Percentiles rank a stretch among this genome's conserved stretches.
These are phyloP conservation scores for Gonium pectorale DNA, from an alignment of 139 green algal genomes.

Conservation along the genomic window DNA sequence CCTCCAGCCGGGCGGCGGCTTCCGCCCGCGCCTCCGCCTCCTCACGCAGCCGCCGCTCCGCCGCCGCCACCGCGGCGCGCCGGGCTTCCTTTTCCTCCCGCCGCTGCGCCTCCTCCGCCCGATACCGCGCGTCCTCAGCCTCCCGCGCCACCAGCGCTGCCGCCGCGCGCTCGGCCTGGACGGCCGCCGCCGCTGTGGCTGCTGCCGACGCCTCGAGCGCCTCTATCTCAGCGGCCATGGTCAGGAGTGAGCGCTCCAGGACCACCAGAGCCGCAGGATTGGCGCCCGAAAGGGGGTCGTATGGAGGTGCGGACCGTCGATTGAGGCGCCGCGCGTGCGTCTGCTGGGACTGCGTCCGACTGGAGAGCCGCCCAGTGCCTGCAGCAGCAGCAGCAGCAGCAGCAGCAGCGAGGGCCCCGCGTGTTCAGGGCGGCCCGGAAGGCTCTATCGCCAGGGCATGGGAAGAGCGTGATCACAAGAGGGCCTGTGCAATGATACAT, in stretches of 20 bases:
- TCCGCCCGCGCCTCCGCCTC: not conserved
- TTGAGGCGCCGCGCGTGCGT: too few species aligned
- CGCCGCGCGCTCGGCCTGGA: not conserved
- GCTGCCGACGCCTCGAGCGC: conserved; percentile 4
- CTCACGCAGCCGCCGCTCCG: not conserved
- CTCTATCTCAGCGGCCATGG: not conserved
- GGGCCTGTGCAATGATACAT: too few species aligned
- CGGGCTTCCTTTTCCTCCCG: not conserved
- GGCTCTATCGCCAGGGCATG: too few species aligned
- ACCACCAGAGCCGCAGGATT: not conserved
- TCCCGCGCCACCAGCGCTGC: not conserved
- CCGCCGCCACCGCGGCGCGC: not conserved
- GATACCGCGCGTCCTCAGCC: not conserved
- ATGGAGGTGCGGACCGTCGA: too few species aligned
- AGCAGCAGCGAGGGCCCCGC: not conserved
- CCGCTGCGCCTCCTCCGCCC: not conserved
- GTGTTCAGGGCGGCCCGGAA: too few species aligned
- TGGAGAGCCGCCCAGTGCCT: too few species aligned
- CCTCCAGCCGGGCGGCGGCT: not conserved
- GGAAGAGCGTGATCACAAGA: too few species aligned
- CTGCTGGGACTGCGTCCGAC: too few species aligned
- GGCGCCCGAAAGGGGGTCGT: not conserved
- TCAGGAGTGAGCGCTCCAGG: conserved; percentile 2
- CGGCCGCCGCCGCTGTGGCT: not conserved
- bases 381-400: not conserved